Evolutionary conservation across 495 filamentous ascomycete genomes (phyloP).

Genomic region (Penicillium coffeae): DNA sequence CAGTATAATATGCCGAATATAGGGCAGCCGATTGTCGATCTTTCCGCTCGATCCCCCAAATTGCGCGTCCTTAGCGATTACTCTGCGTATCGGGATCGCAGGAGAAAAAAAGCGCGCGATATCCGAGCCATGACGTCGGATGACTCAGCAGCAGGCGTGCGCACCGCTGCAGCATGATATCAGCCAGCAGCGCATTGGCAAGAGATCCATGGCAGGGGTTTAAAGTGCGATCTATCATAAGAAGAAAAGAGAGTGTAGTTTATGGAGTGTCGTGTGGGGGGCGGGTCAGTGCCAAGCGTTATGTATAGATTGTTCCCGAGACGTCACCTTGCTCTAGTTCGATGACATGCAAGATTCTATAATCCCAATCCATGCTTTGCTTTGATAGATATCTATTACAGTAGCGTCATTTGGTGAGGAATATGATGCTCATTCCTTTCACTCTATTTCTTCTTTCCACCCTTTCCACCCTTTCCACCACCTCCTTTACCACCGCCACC

Average conservation of each 20-base stretch:
- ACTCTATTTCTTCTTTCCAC: slow-evolving; percentile 12
- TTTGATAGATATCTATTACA: background rate
- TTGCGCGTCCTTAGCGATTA: background rate
- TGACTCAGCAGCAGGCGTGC: slow-evolving; percentile 20
- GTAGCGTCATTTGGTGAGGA: background rate
- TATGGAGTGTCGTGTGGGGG: too few species aligned
- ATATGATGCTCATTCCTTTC: background rate
- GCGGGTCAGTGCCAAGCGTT: too few species aligned
- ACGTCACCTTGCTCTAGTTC: too few species aligned
- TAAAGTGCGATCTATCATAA: too few species aligned
- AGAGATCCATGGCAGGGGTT: too few species aligned
- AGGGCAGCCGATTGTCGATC: slow-evolving; percentile 11
- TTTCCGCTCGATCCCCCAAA: slow-evolving; percentile 8
- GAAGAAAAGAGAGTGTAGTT: too few species aligned
- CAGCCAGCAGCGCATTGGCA: too few species aligned
- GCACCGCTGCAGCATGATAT: slow-evolving; percentile 1
- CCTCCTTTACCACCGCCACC: slow-evolving; percentile 37
- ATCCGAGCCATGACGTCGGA: slow-evolving; percentile 26
- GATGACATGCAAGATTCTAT: too few species aligned
- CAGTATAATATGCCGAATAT: background rate
- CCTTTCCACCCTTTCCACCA: slow-evolving; percentile 37
- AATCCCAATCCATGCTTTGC: too few species aligned
- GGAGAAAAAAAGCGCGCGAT: slow-evolving; percentile 7
- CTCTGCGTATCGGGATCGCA: slow-evolving; percentile 3
- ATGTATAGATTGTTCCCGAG: too few species aligned